Base-by-base conservation (phyloP, 495 filamentous ascomycete genomes). In the Xylaria nigripes region DNA sequence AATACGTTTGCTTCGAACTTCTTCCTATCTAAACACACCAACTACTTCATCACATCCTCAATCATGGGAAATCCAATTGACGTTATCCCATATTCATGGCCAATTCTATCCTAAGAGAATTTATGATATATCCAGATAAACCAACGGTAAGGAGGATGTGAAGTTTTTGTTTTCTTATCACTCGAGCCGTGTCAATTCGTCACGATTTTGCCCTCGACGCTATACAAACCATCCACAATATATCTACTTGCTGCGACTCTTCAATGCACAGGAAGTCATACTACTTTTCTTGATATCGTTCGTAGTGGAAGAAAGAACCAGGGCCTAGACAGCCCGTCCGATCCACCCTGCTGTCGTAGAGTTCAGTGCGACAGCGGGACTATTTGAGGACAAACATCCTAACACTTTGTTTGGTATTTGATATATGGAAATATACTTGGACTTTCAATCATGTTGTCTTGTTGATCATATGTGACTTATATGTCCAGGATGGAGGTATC, bases 311-410 rank as follows among this genome's bases (percentile, higher is more conserved):
- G 72, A 81, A 68, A 55, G 68, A 80, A 54, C 66, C 68, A 75
- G 60, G 76, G 78, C 71, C 76, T 79, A 79, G 78, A 81, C 78
- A 81, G 71, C 78, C 76, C 61, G 78, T 78, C 77, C 72, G 60
- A 73, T 81, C 78, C 78, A 81, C 78, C 78, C 78, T 74, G 76
- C 70, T 76, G 72, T 68, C 69, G 71, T 68, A 64, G 64, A 70
- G 12, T 27, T 44, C 22, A 63, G 72, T 80, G 72, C 71, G 72
- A 68, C 68, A 73, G 71, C 72, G 69, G 78, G 78, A 81, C 78
- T 81, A 80, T 78, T 69, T 57, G 63, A 68, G 72, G 77, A 79
- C 78, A 79, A 60, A 81, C 74, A 81, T 68, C 32, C 6, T 12
- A 36, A 12, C 32, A 21, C 15, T 22, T 22, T 51, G 29, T 34